Percentiles rank a stretch among this genome's conserved stretches.
Evolutionary conservation across 345 rosid genomes (phyloP).

Genomic region (Punica granatum): DNA sequence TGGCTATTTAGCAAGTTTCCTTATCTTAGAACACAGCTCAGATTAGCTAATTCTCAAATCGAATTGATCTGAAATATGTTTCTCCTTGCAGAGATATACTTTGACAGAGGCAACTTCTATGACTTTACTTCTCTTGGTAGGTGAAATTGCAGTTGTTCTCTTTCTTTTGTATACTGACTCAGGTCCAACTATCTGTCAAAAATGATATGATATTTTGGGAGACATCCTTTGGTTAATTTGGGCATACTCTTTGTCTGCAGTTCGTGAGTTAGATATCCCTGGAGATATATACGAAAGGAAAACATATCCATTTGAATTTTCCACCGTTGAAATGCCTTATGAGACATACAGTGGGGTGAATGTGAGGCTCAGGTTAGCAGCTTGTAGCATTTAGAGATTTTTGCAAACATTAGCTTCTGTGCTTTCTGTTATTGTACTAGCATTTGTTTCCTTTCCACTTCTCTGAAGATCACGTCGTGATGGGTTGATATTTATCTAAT

Average conservation of each 20-base stretch:
- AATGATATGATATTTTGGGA: background rate
- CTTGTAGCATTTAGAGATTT: background rate
- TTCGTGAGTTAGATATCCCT: slow-evolving; percentile 92
- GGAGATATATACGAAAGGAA: slow-evolving; percentile 89
- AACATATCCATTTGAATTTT: slow-evolving; percentile 81
- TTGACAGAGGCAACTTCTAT: slow-evolving; percentile 90
- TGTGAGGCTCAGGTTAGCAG: slow-evolving; percentile 80
- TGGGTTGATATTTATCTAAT: no score
- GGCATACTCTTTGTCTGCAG: slow-evolving; percentile 30
- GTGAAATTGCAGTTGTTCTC: slow-evolving; percentile 15
- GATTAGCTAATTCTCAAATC: no score
- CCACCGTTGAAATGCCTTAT: slow-evolving; percentile 92
- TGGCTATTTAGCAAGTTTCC: no score
- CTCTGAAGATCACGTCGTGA: no score
- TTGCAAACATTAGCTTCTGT: background rate
- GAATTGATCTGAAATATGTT: slow-evolving; percentile 1
- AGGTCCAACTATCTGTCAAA: background rate
- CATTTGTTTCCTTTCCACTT: no score
- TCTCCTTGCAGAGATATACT: slow-evolving; percentile 70
- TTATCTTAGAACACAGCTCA: no score
- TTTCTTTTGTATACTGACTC: background rate
- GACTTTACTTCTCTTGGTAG: slow-evolving; percentile 95
- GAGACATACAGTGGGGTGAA: slow-evolving; percentile 91
- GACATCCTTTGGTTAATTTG: slow-evolving; percentile 1
- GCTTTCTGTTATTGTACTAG: no score